Base-by-base conservation (phyloP, 129 eudicot genomes). In the Silybum marianum region DNA sequence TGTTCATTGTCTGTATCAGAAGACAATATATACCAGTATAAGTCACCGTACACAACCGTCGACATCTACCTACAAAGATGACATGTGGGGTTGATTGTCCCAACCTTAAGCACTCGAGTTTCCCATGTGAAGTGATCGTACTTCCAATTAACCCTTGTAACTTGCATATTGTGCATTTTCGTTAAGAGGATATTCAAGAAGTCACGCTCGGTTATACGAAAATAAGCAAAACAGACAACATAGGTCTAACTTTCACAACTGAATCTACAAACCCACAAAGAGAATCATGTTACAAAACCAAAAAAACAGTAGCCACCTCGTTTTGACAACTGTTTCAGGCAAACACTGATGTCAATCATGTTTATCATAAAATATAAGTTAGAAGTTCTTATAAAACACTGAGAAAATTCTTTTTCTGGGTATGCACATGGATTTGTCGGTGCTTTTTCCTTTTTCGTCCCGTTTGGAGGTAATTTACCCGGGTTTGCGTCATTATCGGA, bases 81-180 rank as follows among this genome's bases (percentile, higher is more conserved):
- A 72, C 73, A 82, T 23, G 81, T 75, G 76, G 76, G 85, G 62
- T 75, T 82, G 70, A 23, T 82, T 34, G 9, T 81, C 76, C 76
- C 51, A 8, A 38, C 66, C 66, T 46, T 0, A 44, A 9, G 44
- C 32, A 24, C 36, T 22, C 18, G 3, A 77, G 1, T 14, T 13
- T 40, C 19, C 28, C 81, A 78, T 78, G 75, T 78, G 74, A 67
- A 16, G 67, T 78, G 66, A 32, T 16, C 40, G 44, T 78, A 78
- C 74, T 42, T 66, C 26, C 0, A 14, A 0, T 18, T 67, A 77
- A 69, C 25, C 3, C 28, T 0, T 14, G n/a, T 25, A 39, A 40
- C 46, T 67, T 2, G 36, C 7, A 16, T 32, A 36, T 8, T 14
- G 58, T 12, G 24, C 63, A 65, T 65, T 19, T 77, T 22, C 22